A percentile compares a stretch with the other conserved stretches of the same genome.
Conservation (phyloP, 768 basidiomycete genomes). For the Crassisporium funariophilum region DNA sequence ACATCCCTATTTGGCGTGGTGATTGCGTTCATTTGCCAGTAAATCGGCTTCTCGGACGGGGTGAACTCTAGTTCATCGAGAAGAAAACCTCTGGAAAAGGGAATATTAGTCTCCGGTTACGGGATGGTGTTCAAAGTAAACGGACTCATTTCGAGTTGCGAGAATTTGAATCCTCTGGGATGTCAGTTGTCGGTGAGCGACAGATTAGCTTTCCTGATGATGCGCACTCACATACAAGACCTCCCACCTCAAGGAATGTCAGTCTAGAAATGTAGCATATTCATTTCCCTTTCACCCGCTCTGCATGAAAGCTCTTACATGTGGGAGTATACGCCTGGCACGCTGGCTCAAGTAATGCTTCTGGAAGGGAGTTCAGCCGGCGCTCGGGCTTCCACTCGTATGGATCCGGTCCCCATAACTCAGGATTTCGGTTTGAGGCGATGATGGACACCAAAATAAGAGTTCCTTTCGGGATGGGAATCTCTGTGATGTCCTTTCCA, state of each 20-base stretch:
- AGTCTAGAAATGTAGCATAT: conserved; percentile 11
- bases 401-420: conserved; percentile 47
- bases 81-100: conserved; percentile 21
- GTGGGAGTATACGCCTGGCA: conserved; percentile 48
- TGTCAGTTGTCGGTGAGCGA: neutral
- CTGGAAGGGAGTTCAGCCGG: conserved; percentile 44
- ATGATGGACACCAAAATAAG: conserved; percentile 38
- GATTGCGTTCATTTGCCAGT: conserved; percentile 31
- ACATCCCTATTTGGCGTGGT: conserved; percentile 15
- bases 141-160: conserved; percentile 55
- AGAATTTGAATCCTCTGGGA: conserved; percentile 53
- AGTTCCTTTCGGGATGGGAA: conserved; percentile 40
- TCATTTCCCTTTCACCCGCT: neutral
- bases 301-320: conserved; percentile 31
- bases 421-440: conserved; percentile 37
- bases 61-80: conserved; percentile 25
- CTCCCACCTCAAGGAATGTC: conserved; percentile 46
- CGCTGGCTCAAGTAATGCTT: conserved; percentile 34
- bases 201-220: neutral
- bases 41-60: conserved; percentile 23
- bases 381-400: conserved; percentile 51
- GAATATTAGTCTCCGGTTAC: neutral
- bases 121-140: neutral
- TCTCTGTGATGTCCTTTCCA: conserved; percentile 35
- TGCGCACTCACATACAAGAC: conserved; percentile 44